A percentile compares a stretch with the other conserved stretches of the same genome.
Conservation (phyloP, 2,329 filamentous ascomycete species). For the Rutstroemia sp. region DNA sequence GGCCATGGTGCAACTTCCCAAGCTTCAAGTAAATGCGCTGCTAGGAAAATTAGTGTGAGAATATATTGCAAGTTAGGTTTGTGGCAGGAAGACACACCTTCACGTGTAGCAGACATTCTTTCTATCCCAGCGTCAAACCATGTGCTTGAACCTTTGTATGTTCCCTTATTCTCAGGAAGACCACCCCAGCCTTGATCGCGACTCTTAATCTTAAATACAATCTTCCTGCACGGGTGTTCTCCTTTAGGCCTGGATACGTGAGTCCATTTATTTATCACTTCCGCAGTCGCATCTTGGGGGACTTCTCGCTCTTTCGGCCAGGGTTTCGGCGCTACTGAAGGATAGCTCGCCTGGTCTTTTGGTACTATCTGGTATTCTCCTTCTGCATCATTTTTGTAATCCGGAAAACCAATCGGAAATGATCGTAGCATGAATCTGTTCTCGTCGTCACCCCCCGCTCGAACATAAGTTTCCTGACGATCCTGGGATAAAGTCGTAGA, state of each 20-base stretch:
- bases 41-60: neutral
- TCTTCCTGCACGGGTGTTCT: constrained; percentile 47
- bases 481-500: constrained; percentile 24
- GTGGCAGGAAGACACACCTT: constrained; percentile 11
- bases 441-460: constrained; percentile 21
- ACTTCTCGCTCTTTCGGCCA: constrained; percentile 8
- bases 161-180: constrained; percentile 25
- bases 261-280: constrained; percentile 17
- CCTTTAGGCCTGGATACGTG: constrained; percentile 12
- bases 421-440: constrained; percentile 34
- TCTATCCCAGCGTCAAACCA: constrained; percentile 60
- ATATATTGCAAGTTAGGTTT: neutral
- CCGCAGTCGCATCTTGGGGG: constrained; percentile 15
- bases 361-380: constrained; percentile 5
- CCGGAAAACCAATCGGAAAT: constrained; percentile 22
- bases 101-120: constrained; percentile 37
- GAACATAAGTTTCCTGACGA: constrained; percentile 7
- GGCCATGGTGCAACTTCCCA: neutral
- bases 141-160: constrained; percentile 45
- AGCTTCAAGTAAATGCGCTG: neutral
- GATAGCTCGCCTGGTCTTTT: neutral
- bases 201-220: constrained; percentile 51
- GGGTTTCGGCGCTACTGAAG: constrained; percentile 11
- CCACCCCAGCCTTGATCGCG: constrained; percentile 53
- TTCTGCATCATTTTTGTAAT: neutral